A percentile compares a stretch with the other conserved stretches of the same genome.
phyloP scores from a whole-genome alignment of 2,329 filamentous ascomycete genomes.

The Xylariaceae sp. region DNA sequence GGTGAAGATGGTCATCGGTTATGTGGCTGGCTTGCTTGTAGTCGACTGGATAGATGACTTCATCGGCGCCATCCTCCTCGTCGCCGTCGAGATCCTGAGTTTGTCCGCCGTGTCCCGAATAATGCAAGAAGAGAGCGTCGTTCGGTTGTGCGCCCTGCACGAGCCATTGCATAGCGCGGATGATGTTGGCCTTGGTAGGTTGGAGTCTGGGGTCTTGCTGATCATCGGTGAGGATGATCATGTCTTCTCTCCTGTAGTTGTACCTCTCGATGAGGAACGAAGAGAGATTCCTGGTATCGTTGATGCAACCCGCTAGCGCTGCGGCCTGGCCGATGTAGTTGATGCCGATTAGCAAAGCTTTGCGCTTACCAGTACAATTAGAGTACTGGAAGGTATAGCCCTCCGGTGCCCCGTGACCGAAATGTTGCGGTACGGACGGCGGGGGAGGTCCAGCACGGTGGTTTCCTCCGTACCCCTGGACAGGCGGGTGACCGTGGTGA shows the following conservation, averaged over 20 bases:
- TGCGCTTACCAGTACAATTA: slow-evolving; percentile 67
- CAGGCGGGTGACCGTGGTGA: slow-evolving; percentile 44
- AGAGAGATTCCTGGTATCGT: slow-evolving; percentile 75
- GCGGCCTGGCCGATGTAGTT: slow-evolving; percentile 73
- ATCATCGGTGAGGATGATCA: slow-evolving; percentile 75
- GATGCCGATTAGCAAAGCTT: slow-evolving; percentile 73
- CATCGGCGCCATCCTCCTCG: slow-evolving; percentile 76
- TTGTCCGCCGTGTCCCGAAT: slow-evolving; percentile 66
- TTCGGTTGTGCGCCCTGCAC: slow-evolving; percentile 67
- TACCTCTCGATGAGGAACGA: slow-evolving; percentile 64
- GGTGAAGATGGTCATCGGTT: slow-evolving; percentile 78
- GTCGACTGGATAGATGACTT: slow-evolving; percentile 80
- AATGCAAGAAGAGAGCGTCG: slow-evolving; percentile 67
- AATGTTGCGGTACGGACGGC: slow-evolving; percentile 50
- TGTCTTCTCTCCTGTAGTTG: slow-evolving; percentile 71
- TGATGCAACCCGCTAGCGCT: slow-evolving; percentile 73
- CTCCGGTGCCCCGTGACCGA: slow-evolving; percentile 64
- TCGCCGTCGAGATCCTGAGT: slow-evolving; percentile 75
- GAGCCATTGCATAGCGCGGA: slow-evolving; percentile 72
- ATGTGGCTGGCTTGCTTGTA: slow-evolving; percentile 77
- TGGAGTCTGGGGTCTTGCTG: slow-evolving; percentile 64
- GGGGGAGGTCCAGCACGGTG: slow-evolving; percentile 40
- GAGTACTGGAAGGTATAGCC: slow-evolving; percentile 73
- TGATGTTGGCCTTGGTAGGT: slow-evolving; percentile 72
- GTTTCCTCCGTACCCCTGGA: slow-evolving; percentile 31